Evolutionary conservation across 257 asterid genomes (phyloP), one percentile per base, ranked within the genome.

Genomic region (Solanum stenotomum): DNA sequence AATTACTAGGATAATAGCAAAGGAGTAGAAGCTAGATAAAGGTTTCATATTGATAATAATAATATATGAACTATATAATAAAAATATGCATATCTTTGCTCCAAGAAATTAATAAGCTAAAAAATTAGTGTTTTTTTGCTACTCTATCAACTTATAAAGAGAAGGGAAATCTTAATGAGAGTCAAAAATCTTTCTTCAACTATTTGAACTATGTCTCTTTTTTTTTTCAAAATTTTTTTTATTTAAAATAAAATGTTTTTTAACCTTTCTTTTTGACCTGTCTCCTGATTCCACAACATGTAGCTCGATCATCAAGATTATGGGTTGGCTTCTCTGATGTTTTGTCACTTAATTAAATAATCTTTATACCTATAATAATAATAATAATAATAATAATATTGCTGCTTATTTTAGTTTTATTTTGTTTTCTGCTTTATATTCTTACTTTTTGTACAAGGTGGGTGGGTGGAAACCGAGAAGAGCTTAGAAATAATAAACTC

Each of bases 221-320:
- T 44, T 10, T 10, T 20, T 35, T 38, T 1, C 23, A 42, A 46
- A 7, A 46, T 14, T 0, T 16, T 52, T 56, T 56, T 18, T 56
- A 49, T 56, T 56, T 56, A 8, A 56, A 18, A 18, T 20, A 56
- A 25, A 15, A 14, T 25, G 22, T 25, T 3, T 4, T 63, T 23
- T 23, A 29, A 46, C 42, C 18, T 46, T 81, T 81, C 42, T 87
- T 90, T 90, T 92, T 90, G 92, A 90, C 85, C 87, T 92, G 93
- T 92, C 94, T 90, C 84, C 88, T 88, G 94, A 91, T 91, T 92
- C 93, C 91, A 86, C 86, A 87, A 38, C 93, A 92, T 35, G 23
- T 83, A 88, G 92, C 94, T 92, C 94, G 81, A 87, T 86, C 91
- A 91, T 88, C 94, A 90, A 92, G 92, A 89, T 35, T 87, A 87